phyloP scores from a whole-genome alignment of 140 eudicot species.

The Anethum foeniculum region DNA sequence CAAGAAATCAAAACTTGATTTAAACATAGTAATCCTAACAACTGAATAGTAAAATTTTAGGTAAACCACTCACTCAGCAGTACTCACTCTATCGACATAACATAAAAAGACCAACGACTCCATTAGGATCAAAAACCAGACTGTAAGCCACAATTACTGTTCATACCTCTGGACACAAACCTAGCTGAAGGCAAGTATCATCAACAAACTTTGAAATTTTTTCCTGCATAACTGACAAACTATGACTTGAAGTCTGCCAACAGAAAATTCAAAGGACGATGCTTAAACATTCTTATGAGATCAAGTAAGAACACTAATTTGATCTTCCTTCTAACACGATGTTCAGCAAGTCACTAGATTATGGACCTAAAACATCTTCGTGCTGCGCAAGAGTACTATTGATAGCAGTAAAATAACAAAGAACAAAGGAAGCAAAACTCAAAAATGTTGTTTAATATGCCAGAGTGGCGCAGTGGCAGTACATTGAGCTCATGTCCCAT shows the following conservation, averaged over 20 bases:
- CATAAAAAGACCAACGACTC: no score
- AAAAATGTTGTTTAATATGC: background rate
- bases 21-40: background rate
- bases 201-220: background rate
- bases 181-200: background rate
- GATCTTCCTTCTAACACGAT: background rate
- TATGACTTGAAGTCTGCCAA: background rate
- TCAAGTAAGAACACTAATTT: background rate
- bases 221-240: background rate
- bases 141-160: no score
- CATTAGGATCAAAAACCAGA: no score
- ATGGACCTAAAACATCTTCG: background rate
- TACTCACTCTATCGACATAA: no score
- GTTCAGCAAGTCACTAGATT: background rate
- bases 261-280: background rate
- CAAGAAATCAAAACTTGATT: background rate
- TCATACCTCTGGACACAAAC: background rate
- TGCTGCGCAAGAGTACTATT: background rate
- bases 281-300: background rate
- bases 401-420: no score
- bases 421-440: no score
- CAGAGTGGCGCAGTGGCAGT: background rate
- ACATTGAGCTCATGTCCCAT: background rate
- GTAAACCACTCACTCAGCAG: no score
- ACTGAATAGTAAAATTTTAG: background rate